Percentiles rank a stretch among this genome's conserved stretches.
Evolutionary conservation across 306 rosid species (phyloP).

Genomic region (Quercus variabilis): DNA sequence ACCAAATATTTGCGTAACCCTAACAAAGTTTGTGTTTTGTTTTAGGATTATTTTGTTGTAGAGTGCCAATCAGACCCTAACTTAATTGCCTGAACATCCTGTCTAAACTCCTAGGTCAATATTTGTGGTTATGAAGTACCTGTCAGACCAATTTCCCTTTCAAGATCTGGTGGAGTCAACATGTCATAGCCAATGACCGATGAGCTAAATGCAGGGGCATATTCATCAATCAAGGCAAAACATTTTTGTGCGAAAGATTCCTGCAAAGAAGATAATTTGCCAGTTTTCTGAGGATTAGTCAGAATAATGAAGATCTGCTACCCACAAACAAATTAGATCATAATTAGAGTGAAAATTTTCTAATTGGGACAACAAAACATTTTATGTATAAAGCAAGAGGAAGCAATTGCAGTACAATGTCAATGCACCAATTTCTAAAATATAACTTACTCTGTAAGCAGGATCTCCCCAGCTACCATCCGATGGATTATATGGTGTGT

Average conservation of each 20-base stretch:
- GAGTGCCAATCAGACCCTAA: neutral
- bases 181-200: slow-evolving; percentile 79
- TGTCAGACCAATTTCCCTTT: slow-evolving; percentile 86
- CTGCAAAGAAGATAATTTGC: slow-evolving; percentile 28
- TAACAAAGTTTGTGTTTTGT: neutral
- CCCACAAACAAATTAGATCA: slow-evolving; percentile 7
- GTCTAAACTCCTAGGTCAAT: neutral
- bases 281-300: neutral
- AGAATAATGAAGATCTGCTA: slow-evolving; percentile 1
- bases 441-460: slow-evolving; percentile 62
- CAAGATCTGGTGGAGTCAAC: slow-evolving; percentile 97
- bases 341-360: neutral
- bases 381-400: neutral
- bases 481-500: slow-evolving; percentile 76
- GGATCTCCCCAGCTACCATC: slow-evolving; percentile 86
- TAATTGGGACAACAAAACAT: neutral
- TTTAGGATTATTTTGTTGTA: no score
- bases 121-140: slow-evolving; percentile 36
- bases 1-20: neutral
- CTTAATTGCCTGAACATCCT: neutral
- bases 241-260: slow-evolving; percentile 73
- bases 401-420: neutral
- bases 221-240: slow-evolving; percentile 76
- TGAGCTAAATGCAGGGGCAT: slow-evolving; percentile 84
- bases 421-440: neutral